These are phyloP conservation scores for Trypanosoma caninum DNA, from an alignment of 208 protist genomes.

Conservation along the genomic window DNA sequence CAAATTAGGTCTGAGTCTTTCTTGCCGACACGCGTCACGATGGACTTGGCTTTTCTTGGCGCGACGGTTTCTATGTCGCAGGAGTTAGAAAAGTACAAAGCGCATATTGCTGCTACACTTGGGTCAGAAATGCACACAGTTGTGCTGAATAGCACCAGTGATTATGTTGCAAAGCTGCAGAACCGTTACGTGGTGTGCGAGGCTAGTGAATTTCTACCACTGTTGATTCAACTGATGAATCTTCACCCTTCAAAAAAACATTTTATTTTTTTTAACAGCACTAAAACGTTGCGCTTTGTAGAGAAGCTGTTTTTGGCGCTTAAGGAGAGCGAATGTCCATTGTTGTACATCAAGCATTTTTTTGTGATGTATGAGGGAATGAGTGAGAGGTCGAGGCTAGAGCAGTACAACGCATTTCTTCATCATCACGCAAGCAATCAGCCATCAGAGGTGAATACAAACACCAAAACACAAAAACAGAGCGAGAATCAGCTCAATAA, in stretches of 20 bases:
- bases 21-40: slow-evolving; percentile 10
- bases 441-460: slow-evolving; percentile 17
- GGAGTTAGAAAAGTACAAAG: slow-evolving; percentile 38
- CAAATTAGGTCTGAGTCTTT: neutral
- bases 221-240: slow-evolving; percentile 85
- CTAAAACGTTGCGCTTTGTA: slow-evolving; percentile 63
- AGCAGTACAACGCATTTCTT: slow-evolving; percentile 86
- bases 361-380: slow-evolving; percentile 88
- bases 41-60: slow-evolving; percentile 83
- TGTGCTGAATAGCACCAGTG: slow-evolving; percentile 39
- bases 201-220: slow-evolving; percentile 56
- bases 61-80: slow-evolving; percentile 76
- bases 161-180: slow-evolving; percentile 70
- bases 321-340: slow-evolving; percentile 35
- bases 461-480: slow-evolving; percentile 27
- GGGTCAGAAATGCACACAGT: slow-evolving; percentile 34
- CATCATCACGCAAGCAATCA: slow-evolving; percentile 30
- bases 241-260: slow-evolving; percentile 87
- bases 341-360: slow-evolving; percentile 65
- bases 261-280: slow-evolving; percentile 91
- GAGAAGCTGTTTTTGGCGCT: slow-evolving; percentile 57
- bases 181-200: slow-evolving; percentile 78
- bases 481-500: no score
- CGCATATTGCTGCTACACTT: slow-evolving; percentile 18
- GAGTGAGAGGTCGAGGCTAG: slow-evolving; percentile 59